Conservation (phyloP, 345 rosid species). For the Pistacia integerrima region DNA sequence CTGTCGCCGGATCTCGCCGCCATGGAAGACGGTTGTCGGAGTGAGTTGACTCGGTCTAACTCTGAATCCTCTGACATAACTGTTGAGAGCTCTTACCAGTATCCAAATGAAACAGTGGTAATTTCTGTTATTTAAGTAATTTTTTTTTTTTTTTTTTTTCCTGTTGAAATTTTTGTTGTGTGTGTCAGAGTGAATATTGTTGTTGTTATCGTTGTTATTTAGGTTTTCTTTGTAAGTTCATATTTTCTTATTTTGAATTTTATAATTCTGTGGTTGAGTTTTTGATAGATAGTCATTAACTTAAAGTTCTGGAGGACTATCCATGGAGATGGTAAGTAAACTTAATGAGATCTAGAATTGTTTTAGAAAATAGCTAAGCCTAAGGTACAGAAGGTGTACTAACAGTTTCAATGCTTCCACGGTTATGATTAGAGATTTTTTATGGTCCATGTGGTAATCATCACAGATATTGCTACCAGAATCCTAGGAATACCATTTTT, state of each 20-base stretch:
- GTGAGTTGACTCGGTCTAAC: constrained; percentile 36
- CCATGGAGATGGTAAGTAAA: background rate
- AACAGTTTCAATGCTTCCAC: background rate
- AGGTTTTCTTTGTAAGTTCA: background rate
- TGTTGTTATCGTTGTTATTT: background rate
- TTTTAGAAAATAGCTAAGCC: background rate
- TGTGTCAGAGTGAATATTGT: too few relatives aligned
- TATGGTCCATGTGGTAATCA: background rate
- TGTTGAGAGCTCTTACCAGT: constrained; percentile 25
- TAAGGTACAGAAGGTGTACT: background rate
- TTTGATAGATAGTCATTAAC: background rate
- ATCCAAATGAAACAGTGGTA: constrained; percentile 37
- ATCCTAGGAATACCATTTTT: background rate
- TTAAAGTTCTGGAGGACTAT: background rate
- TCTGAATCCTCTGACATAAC: constrained; percentile 47
- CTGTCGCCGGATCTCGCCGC: constrained; percentile 37
- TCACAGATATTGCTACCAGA: background rate
- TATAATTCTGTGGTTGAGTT: background rate
- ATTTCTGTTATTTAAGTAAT: background rate
- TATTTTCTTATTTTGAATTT: background rate
- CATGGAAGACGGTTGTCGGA: constrained; percentile 20
- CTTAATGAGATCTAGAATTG: background rate
- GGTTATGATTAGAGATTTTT: background rate
- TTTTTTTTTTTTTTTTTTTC: background rate
- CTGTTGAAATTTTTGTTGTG: background rate